A percentile compares a stretch with the other conserved stretches of the same genome.
phyloP scores from a whole-genome alignment of 2,329 filamentous ascomycete genomes.

The Pseudogymnoascus sp. region DNA sequence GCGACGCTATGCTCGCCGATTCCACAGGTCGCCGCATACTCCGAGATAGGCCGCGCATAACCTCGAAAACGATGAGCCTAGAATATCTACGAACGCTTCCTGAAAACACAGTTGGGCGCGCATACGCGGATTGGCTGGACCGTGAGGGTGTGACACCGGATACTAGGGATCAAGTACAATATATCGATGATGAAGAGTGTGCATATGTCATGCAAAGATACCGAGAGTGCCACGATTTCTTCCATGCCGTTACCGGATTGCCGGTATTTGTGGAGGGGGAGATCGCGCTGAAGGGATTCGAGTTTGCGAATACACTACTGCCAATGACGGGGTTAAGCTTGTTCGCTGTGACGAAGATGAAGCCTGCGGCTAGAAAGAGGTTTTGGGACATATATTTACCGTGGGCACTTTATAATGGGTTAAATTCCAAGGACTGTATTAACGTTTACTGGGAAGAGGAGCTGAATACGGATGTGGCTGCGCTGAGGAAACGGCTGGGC shows the following conservation, averaged over 20 bases:
- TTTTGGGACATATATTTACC: constrained; percentile 76
- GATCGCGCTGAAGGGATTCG: constrained; percentile 94
- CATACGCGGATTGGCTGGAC: constrained; percentile 88
- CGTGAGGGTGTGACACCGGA: constrained; percentile 89
- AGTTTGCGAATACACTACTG: constrained; percentile 88
- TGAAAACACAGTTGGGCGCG: constrained; percentile 66
- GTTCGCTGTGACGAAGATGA: constrained; percentile 61
- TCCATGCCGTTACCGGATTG: constrained; percentile 86
- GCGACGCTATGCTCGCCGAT: constrained; percentile 79
- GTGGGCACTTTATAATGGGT: constrained; percentile 83
- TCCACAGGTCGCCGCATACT: constrained; percentile 86
- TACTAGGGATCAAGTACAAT: constrained; percentile 73
- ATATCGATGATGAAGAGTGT: constrained; percentile 91
- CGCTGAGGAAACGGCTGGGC: constrained; percentile 65
- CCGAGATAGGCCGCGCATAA: constrained; percentile 81
- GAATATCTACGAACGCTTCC: constrained; percentile 66
- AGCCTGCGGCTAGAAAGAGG: constrained; percentile 54
- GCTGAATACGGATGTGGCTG: constrained; percentile 74
- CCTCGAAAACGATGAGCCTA: constrained; percentile 61
- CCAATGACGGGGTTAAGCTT: constrained; percentile 92
- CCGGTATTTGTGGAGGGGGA: constrained; percentile 93
- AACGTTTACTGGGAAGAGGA: constrained; percentile 98
- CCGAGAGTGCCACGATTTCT: constrained; percentile 95
- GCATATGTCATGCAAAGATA: constrained; percentile 99
- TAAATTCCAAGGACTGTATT: constrained; percentile 71